A percentile compares a stretch with the other conserved stretches of the same genome.
Evolutionary conservation across 2,329 filamentous ascomycete genomes (phyloP).

Genomic region (Aspergillus sojae): DNA sequence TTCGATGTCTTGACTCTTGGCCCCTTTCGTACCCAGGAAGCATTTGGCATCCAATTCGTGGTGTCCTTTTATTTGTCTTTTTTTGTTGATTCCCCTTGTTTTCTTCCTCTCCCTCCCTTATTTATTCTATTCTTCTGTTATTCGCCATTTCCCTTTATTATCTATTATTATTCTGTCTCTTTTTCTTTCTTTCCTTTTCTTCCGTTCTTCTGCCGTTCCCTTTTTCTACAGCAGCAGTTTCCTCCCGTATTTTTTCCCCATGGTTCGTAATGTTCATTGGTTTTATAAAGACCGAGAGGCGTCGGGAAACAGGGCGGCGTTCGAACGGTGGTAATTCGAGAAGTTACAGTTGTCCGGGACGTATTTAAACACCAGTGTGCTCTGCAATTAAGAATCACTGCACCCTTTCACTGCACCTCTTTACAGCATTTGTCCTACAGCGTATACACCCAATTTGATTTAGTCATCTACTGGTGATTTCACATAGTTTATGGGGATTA

Average conservation of each 20-base stretch:
- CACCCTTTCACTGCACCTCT: background rate
- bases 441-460: background rate
- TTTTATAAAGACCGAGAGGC: slow-evolving; percentile 9
- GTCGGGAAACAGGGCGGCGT: slow-evolving; percentile 21
- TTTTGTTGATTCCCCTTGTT: background rate
- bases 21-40: background rate
- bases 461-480: background rate
- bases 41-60: background rate
- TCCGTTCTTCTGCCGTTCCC: background rate
- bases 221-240: background rate
- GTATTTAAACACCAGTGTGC: background rate
- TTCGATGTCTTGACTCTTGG: background rate
- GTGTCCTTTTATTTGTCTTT: background rate
- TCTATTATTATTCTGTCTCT: background rate
- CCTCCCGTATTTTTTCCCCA: background rate
- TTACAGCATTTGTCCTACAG: background rate
- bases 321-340: slow-evolving; percentile 3
- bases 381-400: background rate
- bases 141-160: slow-evolving; percentile 1
- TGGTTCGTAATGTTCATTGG: slow-evolving; percentile 12
- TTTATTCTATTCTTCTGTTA: background rate
- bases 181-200: background rate
- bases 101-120: background rate
- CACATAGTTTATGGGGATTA: background rate
- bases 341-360: background rate